Evolutionary conservation across 805 yeast genomes (phyloP).

Genomic region (Candida takata): DNA sequence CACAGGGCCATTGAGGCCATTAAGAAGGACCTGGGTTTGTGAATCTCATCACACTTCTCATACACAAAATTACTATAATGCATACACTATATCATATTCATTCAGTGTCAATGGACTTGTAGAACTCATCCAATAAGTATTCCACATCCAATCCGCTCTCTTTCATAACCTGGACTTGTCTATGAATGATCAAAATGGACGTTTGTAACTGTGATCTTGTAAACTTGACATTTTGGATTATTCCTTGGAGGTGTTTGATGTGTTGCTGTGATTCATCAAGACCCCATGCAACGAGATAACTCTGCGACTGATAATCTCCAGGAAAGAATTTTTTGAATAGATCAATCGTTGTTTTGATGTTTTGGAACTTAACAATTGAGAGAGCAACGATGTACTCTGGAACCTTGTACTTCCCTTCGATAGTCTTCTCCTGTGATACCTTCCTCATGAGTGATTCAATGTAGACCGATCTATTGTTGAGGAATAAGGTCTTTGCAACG

Average conservation of each 20-base stretch:
- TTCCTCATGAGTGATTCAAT: constrained; percentile 41
- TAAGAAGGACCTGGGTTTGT: constrained; percentile 10
- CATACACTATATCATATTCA: constrained; percentile 3
- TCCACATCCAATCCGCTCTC: constrained; percentile 65
- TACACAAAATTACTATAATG: too few species aligned
- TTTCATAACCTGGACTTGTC: constrained; percentile 58
- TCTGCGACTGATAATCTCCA: constrained; percentile 33
- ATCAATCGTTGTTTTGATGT: constrained; percentile 49
- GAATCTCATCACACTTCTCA: too few species aligned
- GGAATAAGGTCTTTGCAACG: constrained; percentile 41
- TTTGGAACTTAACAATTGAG: constrained; percentile 55
- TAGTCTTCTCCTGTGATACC: constrained; percentile 35
- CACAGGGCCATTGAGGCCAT: constrained; percentile 9
- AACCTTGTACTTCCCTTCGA: constrained; percentile 42
- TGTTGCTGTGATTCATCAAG: constrained; percentile 5
- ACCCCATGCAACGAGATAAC: constrained; percentile 45
- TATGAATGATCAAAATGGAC: constrained; percentile 46
- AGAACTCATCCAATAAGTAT: constrained; percentile 21
- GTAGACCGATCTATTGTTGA: constrained; percentile 40
- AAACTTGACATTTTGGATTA: constrained; percentile 55
- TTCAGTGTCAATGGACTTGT: constrained; percentile 15
- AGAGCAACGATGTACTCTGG: constrained; percentile 50
- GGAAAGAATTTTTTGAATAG: constrained; percentile 49
- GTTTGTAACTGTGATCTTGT: constrained; percentile 44
- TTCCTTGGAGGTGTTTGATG: constrained; percentile 69